A percentile compares a stretch with the other conserved stretches of the same genome.
These are phyloP conservation scores for Erodium trifolium DNA, from an alignment of 441 rosid genomes.

Conservation along the genomic window DNA sequence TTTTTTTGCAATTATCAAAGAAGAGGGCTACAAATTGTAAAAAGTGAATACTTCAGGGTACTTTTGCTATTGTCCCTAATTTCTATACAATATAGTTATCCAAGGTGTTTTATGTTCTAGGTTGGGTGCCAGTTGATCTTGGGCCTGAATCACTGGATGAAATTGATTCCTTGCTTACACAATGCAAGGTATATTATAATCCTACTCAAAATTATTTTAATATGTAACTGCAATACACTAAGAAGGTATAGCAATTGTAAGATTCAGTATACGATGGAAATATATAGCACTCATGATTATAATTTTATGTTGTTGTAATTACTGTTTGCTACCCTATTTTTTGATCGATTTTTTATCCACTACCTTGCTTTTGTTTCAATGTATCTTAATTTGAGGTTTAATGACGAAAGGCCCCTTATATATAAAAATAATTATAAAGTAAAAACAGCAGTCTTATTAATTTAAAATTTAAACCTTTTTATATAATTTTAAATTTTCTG, in stretches of 20 bases:
- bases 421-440: too few relatives aligned
- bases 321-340: too few relatives aligned
- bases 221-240: neutral
- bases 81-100: slow-evolving; percentile 10
- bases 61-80: neutral
- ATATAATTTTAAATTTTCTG: too few relatives aligned
- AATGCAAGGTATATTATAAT: slow-evolving; percentile 45
- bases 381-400: too few relatives aligned
- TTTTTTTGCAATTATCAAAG: too few relatives aligned
- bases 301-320: neutral
- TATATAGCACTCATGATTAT: neutral
- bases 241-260: neutral
- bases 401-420: too few relatives aligned
- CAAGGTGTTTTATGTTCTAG: slow-evolving; percentile 27
- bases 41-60: too few relatives aligned
- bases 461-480: too few relatives aligned
- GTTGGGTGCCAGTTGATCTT: slow-evolving; percentile 60
- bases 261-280: neutral
- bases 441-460: too few relatives aligned
- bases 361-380: too few relatives aligned
- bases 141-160: slow-evolving; percentile 55
- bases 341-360: too few relatives aligned
- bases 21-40: too few relatives aligned
- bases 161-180: slow-evolving; percentile 36
- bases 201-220: slow-evolving; percentile 15